Evolutionary conservation across 2,329 filamentous ascomycete genomes (phyloP), one percentile per base, ranked within the genome.

Genomic region (Cercospora zeae-maydis): DNA sequence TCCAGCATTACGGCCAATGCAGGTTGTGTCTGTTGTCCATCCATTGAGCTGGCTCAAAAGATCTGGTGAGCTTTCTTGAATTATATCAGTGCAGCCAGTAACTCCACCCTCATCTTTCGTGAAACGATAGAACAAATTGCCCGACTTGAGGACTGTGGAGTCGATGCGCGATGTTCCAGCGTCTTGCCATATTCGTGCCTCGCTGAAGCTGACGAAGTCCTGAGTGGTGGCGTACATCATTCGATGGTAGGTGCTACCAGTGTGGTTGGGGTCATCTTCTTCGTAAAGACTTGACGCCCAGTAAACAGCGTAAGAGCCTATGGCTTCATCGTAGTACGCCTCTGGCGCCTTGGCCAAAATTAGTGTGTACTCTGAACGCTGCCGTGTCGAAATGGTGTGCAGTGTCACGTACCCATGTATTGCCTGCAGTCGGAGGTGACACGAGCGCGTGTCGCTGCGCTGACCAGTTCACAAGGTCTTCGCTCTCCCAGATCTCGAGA

Each of bases 141-240:
- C 75, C 0, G 76, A 76, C 58, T 80, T 74, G 13, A 84, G 69
- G 0, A 84, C 80, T 0, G 82, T 84, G 0, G 82, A 80, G 66
- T 84, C 83, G 24, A 84, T 84, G 1, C 82, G 77, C 1, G 82
- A 80, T 54, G 76, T 77, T 9, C 80, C 79, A 2, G 78, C 79
- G 54, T 84, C 82, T 59, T 84, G 82, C 67, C 82, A 83, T 6
- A 82, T 82, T 64, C 80, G 71, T 0, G 84, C 81, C 1, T 78
- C 37, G 16, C 76, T 78, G 69, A 86, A 86, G 1, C 79, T 83
- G 52, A 75, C 74, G 68, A 86, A 86, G 73, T 86, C 83, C 53
- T 73, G 75, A 1, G 84, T 86, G 72, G 84, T 79, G 19, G 83
- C 81, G 69, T 83, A 84, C 82, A 84, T 69, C 81, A 84, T 84